Percentiles rank a stretch among this genome's conserved stretches.
phyloP scores from a whole-genome alignment of 164 flowering plant genomes.

The Amborella trichopoda region DNA sequence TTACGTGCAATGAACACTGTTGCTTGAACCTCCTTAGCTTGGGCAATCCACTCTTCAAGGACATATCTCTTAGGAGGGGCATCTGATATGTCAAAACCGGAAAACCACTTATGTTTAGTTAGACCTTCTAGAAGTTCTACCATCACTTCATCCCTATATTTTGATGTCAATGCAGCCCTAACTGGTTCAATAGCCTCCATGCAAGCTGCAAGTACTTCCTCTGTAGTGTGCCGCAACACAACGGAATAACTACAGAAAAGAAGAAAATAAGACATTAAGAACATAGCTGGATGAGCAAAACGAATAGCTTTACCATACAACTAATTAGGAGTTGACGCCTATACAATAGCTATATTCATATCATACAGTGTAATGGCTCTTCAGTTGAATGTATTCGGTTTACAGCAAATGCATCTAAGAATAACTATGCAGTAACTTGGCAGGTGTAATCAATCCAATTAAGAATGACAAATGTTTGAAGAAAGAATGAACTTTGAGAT shows the following conservation, averaged over 20 bases:
- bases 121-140: slow-evolving; percentile 52
- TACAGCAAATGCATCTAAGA: too few relatives aligned
- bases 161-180: slow-evolving; percentile 60
- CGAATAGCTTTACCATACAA: too few relatives aligned
- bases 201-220: slow-evolving; percentile 86
- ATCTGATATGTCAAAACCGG: slow-evolving; percentile 69
- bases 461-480: too few relatives aligned
- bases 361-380: too few relatives aligned
- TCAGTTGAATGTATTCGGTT: too few relatives aligned
- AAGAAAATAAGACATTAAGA: not conserved
- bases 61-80: slow-evolving; percentile 40
- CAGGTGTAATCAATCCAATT: too few relatives aligned
- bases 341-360: too few relatives aligned
- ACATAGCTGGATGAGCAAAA: too few relatives aligned
- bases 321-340: too few relatives aligned
- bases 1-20: slow-evolving; percentile 90
- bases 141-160: slow-evolving; percentile 48
- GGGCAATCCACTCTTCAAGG: slow-evolving; percentile 54
- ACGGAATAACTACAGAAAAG: slow-evolving; percentile 52
- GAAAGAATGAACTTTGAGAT: too few relatives aligned
- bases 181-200: slow-evolving; percentile 60
- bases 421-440: too few relatives aligned
- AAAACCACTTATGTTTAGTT: slow-evolving; percentile 46
- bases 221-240: slow-evolving; percentile 82
- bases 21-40: slow-evolving; percentile 59